phyloP scores from a whole-genome alignment of 176 grass and related monocot species.

The Paspalum notatum region DNA sequence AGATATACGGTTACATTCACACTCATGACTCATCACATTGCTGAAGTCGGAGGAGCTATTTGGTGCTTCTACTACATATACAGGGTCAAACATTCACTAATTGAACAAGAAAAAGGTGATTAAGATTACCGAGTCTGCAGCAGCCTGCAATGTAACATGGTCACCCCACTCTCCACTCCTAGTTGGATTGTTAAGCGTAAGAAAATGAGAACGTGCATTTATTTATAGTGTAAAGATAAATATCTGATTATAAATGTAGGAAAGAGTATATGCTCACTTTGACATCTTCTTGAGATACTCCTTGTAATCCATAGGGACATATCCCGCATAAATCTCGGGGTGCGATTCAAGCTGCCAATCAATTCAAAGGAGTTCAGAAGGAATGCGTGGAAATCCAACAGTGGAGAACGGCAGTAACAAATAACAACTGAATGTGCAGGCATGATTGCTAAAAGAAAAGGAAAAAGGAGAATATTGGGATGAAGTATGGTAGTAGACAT shows the following conservation, averaged over 20 bases:
- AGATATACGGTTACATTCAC: neutral
- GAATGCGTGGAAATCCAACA: neutral
- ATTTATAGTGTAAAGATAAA: neutral
- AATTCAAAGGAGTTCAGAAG: constrained; percentile 21
- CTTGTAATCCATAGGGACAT: constrained; percentile 90
- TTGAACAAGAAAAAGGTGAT: neutral
- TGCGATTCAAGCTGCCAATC: constrained; percentile 67
- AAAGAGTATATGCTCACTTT: constrained; percentile 52
- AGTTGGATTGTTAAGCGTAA: constrained; percentile 22
- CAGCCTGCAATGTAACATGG: constrained; percentile 93
- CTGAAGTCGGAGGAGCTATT: neutral
- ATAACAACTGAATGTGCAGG: neutral
- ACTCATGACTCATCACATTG: neutral
- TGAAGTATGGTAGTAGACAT: neutral
- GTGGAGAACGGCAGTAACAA: no score
- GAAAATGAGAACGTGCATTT: constrained; percentile 19
- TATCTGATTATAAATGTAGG: neutral
- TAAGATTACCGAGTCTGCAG: constrained; percentile 83
- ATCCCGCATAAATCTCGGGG: constrained; percentile 74
- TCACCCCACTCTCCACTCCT: constrained; percentile 97
- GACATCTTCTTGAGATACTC: constrained; percentile 89
- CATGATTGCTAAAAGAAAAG: neutral
- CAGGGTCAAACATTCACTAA: neutral
- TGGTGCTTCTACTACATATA: neutral
- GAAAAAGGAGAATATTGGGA: neutral